Conservation (phyloP, 2,329 filamentous ascomycete species). For the Ophiostoma quercus region DNA sequence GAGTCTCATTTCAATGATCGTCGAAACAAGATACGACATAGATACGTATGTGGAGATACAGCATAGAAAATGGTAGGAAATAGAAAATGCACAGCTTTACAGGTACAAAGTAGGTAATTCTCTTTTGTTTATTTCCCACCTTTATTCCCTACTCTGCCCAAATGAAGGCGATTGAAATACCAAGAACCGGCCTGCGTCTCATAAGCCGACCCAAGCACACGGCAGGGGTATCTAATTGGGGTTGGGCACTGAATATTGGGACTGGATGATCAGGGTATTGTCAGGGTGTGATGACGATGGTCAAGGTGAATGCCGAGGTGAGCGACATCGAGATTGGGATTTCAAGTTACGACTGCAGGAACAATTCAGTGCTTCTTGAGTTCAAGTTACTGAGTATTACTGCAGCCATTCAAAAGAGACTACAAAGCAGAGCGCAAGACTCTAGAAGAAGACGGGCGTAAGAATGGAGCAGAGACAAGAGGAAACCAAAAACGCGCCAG, state of each 20-base stretch:
- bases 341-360: background rate
- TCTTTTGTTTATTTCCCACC: too few species aligned
- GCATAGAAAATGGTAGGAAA: background rate
- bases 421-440: too few species aligned
- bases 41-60: constrained; percentile 4
- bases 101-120: too few species aligned
- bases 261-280: background rate
- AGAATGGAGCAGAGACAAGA: background rate
- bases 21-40: constrained; percentile 6
- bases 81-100: background rate
- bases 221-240: background rate
- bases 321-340: background rate
- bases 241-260: background rate
- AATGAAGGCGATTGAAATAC: background rate
- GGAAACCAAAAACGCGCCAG: background rate
- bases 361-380: too few species aligned
- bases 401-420: too few species aligned
- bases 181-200: constrained; percentile 1
- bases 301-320: background rate
- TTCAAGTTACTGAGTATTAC: too few species aligned
- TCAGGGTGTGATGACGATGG: background rate
- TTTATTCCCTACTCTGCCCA: background rate
- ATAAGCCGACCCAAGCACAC: constrained; percentile 3
- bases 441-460: background rate
- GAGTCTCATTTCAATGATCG: constrained; percentile 1